Evolutionary conservation across 2,329 filamentous ascomycete species (phyloP).

Genomic region (Colletotrichum chlorophyti): DNA sequence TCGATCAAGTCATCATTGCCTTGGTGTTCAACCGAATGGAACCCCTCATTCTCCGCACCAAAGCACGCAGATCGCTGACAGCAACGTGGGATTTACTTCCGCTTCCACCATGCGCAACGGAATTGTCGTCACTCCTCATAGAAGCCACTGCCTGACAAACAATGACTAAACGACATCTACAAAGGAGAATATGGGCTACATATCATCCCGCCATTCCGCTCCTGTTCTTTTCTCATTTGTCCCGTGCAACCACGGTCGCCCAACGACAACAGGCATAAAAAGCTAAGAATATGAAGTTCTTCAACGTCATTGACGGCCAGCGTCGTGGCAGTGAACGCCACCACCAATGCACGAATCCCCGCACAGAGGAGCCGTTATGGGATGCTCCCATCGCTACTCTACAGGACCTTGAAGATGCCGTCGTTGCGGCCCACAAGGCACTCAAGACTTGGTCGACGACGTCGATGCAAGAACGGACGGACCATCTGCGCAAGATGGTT

Average conservation of each 20-base stretch:
- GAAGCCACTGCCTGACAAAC: too few relatives aligned
- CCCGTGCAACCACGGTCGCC: background rate
- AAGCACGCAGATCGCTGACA: too few relatives aligned
- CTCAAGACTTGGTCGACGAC: slow-evolving; percentile 55
- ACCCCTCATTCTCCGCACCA: slow-evolving; percentile 20
- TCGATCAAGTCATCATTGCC: background rate
- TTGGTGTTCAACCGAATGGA: background rate
- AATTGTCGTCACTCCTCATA: too few relatives aligned
- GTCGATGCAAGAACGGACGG: slow-evolving; percentile 49
- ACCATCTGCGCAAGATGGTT: slow-evolving; percentile 46
- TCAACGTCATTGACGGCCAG: slow-evolving; percentile 18
- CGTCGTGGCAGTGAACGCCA: slow-evolving; percentile 2
- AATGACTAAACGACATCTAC: too few relatives aligned
- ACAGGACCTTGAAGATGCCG: slow-evolving; percentile 52
- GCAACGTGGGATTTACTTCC: slow-evolving; percentile 2
- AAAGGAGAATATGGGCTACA: too few relatives aligned
- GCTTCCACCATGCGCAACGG: too few relatives aligned
- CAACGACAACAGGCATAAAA: background rate
- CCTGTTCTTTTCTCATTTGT: background rate
- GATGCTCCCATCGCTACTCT: slow-evolving; percentile 50
- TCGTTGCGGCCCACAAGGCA: slow-evolving; percentile 51
- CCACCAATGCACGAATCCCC: slow-evolving; percentile 36
- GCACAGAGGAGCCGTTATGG: slow-evolving; percentile 39
- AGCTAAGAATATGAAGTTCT: slow-evolving; percentile 11
- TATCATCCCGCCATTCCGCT: too few relatives aligned